Evolutionary conservation across 805 yeast genomes (phyloP).

Genomic region (Lipomyces japonicus): DNA sequence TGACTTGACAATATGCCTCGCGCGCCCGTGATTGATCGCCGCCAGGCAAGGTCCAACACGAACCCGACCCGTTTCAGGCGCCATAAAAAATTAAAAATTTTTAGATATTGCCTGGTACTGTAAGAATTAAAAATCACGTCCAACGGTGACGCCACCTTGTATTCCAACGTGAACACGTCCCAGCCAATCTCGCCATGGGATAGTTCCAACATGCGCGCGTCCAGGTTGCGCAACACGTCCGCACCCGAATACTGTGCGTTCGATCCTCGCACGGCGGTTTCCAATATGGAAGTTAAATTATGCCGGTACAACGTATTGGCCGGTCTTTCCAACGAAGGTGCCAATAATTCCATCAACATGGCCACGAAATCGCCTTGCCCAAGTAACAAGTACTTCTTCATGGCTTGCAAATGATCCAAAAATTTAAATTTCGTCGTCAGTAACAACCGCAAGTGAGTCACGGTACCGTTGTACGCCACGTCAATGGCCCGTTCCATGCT

Average conservation of each 20-base stretch:
- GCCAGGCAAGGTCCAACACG: constrained; percentile 52
- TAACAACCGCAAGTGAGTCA: constrained; percentile 49
- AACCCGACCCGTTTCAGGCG: constrained; percentile 60
- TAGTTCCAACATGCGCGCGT: constrained; percentile 75
- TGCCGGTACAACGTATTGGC: constrained; percentile 62
- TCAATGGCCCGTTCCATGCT: constrained; percentile 37
- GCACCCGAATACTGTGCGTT: constrained; percentile 38
- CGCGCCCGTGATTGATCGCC: constrained; percentile 34
- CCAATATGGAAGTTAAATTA: constrained; percentile 60
- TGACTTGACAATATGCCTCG: constrained; percentile 30
- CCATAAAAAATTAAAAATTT: constrained; percentile 84
- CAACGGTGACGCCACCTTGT: constrained; percentile 49
- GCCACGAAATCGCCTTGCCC: constrained; percentile 82
- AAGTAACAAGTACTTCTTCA: constrained; percentile 66
- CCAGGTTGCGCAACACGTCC: constrained; percentile 53
- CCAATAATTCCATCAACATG: constrained; percentile 54
- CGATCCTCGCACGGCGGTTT: constrained; percentile 52
- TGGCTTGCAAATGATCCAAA: constrained; percentile 52
- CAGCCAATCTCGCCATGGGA: constrained; percentile 77
- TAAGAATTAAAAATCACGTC: constrained; percentile 52
- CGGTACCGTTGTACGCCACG: constrained; percentile 47
- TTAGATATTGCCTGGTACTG: constrained; percentile 54
- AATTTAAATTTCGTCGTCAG: constrained; percentile 51
- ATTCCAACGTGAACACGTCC: constrained; percentile 90
- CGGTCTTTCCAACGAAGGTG: constrained; percentile 53